These are phyloP conservation scores for Linum usitatissimum DNA, from an alignment of 345 rosid genomes.

Conservation along the genomic window DNA sequence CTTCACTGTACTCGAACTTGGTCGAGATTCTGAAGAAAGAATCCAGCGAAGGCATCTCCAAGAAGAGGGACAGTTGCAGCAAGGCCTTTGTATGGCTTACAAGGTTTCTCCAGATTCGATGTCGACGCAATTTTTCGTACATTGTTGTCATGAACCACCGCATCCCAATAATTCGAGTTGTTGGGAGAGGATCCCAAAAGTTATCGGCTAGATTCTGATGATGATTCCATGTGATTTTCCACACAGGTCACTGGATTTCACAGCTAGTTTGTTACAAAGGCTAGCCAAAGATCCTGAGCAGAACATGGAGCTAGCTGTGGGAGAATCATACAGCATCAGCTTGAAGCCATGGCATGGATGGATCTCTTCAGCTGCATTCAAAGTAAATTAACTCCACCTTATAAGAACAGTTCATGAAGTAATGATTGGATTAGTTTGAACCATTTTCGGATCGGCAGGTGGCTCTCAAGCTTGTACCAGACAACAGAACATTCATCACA, in stretches of 20 bases:
- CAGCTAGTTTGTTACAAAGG: conserved; percentile 40
- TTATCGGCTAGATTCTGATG: too few relatives aligned
- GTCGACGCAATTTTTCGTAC: too few relatives aligned
- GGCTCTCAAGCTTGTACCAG: conserved; percentile 64
- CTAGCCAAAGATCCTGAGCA: conserved; percentile 40
- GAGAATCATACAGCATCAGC: conserved; percentile 56
- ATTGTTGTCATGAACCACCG: too few relatives aligned
- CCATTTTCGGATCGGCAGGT: conserved; percentile 33
- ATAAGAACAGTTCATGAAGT: too few relatives aligned
- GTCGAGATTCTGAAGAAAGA: conserved; percentile 71
- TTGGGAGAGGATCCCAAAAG: too few relatives aligned
- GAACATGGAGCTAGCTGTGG: conserved; percentile 66
- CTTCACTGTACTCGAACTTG: conserved; percentile 45
- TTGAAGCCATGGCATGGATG: conserved; percentile 90
- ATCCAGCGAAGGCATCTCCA: conserved; percentile 39
- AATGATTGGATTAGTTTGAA: background rate
- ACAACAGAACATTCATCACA: conserved; percentile 42
- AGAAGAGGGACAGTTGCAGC: conserved; percentile 53
- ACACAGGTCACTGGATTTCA: conserved; percentile 65
- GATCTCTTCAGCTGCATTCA: conserved; percentile 91
- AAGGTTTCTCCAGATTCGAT: conserved; percentile 45
- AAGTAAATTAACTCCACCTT: conserved; percentile 24
- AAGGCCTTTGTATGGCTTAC: conserved; percentile 87
- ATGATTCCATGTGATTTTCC: too few relatives aligned
- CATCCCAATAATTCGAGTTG: too few relatives aligned